phyloP scores from a whole-genome alignment of 306 rosid species.

The Lablab purpureus region DNA sequence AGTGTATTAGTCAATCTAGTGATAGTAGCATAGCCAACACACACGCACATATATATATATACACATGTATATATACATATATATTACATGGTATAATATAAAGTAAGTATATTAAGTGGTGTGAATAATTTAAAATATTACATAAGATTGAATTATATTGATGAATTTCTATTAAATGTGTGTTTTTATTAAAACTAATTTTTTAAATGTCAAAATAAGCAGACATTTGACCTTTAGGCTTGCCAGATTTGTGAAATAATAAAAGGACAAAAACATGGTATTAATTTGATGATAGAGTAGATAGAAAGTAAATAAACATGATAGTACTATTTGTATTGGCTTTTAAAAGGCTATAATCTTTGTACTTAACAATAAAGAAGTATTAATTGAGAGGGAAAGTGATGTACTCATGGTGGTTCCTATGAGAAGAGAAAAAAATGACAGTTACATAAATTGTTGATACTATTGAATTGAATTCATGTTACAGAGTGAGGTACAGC shows the following conservation, averaged over 20 bases:
- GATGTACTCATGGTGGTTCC: not conserved
- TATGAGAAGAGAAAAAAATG: not conserved
- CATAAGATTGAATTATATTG: too few relatives aligned
- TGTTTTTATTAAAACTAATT: not conserved
- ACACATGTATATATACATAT: too few relatives aligned
- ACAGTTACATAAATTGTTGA: slow-evolving; percentile 7
- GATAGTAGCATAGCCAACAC: not conserved
- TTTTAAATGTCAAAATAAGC: not conserved
- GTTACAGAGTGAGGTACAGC: slow-evolving; percentile 47
- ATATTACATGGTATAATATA: too few relatives aligned
- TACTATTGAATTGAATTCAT: slow-evolving; percentile 25
- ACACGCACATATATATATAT: not conserved
- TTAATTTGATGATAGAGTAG: not conserved
- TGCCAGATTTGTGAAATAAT: not conserved
- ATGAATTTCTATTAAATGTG: too few relatives aligned
- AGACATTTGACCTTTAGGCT: not conserved
- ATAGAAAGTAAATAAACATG: not conserved
- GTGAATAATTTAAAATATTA: too few relatives aligned
- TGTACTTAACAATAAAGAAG: slow-evolving; percentile 19
- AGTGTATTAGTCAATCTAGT: not conserved
- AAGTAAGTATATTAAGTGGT: too few relatives aligned
- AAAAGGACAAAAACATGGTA: not conserved
- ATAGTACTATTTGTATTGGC: not conserved
- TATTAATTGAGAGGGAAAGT: not conserved
- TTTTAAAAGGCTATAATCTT: not conserved